A percentile compares a stretch with the other conserved stretches of the same genome.
Evolutionary conservation across 305 asterid genomes (phyloP).

Genomic region (Plantago lanceolata): DNA sequence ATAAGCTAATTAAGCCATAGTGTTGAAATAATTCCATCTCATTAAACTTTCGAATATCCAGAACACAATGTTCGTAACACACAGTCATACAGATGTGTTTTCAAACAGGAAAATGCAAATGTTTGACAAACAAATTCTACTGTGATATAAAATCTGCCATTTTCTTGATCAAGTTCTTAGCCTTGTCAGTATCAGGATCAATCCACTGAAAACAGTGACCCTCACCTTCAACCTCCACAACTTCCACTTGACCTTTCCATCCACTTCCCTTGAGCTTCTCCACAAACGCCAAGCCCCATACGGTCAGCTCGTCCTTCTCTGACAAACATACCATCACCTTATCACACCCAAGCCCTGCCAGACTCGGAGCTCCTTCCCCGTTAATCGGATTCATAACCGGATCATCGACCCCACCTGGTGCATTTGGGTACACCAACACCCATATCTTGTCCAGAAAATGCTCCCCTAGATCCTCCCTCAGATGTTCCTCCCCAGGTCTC

Average conservation of each 20-base stretch:
- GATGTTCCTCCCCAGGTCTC: conserved; percentile 22
- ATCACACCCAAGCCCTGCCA: conserved; percentile 25
- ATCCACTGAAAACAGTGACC: conserved; percentile 28
- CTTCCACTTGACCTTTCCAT: conserved; percentile 39
- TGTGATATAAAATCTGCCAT: conserved; percentile 28
- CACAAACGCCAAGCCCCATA: conserved; percentile 25
- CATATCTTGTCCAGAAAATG: conserved; percentile 15
- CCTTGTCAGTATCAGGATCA: conserved; percentile 16
- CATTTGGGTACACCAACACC: conserved; percentile 27
- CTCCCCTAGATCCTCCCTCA: conserved; percentile 20
- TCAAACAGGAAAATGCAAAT: too few species aligned
- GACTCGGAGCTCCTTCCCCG: conserved; percentile 31
- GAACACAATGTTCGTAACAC: too few species aligned
- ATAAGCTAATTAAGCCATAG: too few species aligned
- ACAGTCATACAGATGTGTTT: too few species aligned
- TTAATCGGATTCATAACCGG: conserved; percentile 31
- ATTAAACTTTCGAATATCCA: too few species aligned
- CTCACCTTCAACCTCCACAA: conserved; percentile 34
- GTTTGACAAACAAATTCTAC: too few species aligned
- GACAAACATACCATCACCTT: conserved; percentile 28
- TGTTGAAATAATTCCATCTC: too few species aligned
- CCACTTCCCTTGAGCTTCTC: conserved; percentile 33
- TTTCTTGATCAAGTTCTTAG: conserved; percentile 22
- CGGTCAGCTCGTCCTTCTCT: conserved; percentile 29
- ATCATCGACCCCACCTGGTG: conserved; percentile 27